Evolutionary conservation across 2,329 filamentous ascomycete genomes (phyloP).

Genomic region (Curvularia verruculosa): DNA sequence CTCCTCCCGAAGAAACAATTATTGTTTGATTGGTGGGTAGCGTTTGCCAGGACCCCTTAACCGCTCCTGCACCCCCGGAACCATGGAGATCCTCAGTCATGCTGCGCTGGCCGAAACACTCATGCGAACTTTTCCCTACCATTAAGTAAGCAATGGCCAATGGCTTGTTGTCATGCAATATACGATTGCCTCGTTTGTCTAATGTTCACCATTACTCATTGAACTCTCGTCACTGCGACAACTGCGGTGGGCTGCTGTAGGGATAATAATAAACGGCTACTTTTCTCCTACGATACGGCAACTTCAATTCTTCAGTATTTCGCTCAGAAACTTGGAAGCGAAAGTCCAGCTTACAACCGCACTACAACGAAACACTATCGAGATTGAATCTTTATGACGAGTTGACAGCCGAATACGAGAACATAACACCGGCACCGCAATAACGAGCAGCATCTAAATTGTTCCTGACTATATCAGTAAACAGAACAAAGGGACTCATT

Average conservation of each 20-base stretch:
- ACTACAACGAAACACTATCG: background rate
- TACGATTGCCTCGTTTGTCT: conserved; percentile 3
- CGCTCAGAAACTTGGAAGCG: background rate
- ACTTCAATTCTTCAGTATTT: background rate
- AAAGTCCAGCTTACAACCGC: background rate
- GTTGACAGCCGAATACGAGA: background rate
- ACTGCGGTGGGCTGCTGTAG: background rate
- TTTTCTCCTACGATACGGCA: background rate
- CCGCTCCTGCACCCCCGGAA: background rate
- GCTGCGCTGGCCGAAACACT: background rate
- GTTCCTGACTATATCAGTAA: background rate
- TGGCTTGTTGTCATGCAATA: background rate
- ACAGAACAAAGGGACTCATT: background rate
- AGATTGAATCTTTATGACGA: no score
- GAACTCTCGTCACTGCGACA: conserved; percentile 8
- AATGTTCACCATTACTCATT: conserved; percentile 1
- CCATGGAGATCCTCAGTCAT: background rate
- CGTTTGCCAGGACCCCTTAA: conserved; percentile 1
- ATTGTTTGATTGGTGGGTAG: background rate
- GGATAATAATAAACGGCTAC: background rate
- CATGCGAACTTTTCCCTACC: conserved; percentile 7
- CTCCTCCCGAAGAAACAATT: background rate
- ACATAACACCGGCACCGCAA: background rate
- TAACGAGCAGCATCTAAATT: background rate
- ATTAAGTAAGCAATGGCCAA: background rate